Conservation (phyloP, 495 filamentous ascomycete species). For the Aspergillus carlsbadensis region DNA sequence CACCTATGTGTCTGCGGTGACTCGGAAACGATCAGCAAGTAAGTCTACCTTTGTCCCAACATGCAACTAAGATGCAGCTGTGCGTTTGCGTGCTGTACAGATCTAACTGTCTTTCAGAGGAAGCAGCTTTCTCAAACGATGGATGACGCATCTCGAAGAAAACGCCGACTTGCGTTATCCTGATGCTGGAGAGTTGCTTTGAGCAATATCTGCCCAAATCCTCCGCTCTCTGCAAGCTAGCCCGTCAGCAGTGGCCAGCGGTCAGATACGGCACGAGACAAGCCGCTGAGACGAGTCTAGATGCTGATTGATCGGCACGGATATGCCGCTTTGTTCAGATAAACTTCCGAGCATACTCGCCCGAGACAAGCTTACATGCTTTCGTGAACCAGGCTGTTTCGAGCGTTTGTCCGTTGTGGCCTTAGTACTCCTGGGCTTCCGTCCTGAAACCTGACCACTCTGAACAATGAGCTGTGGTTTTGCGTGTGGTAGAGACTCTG, state of each 20-base stretch:
- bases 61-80: neutral
- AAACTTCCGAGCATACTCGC: neutral
- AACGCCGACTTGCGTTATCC: constrained; percentile 84
- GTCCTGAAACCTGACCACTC: neutral
- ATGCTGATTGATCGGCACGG: neutral
- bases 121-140: constrained; percentile 77
- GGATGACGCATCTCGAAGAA: constrained; percentile 88
- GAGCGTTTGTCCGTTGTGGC: neutral
- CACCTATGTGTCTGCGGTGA: constrained; percentile 91
- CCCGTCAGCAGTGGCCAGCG: constrained; percentile 41
- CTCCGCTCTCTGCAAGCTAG: neutral
- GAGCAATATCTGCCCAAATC: constrained; percentile 4
- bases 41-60: constrained; percentile 34
- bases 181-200: constrained; percentile 58
- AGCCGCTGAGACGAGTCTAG: neutral
- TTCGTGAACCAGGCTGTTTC: neutral
- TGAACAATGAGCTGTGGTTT: too few species aligned
- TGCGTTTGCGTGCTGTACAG: neutral
- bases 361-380: neutral
- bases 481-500: too few species aligned
- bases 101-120: constrained; percentile 48
- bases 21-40: constrained; percentile 85
- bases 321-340: neutral
- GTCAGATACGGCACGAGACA: constrained; percentile 20
- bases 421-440: too few species aligned